Evolutionary conservation across 179 eudicot genomes (phyloP), one percentile per base, ranked within the genome.

Genomic region (Amaranthus tricolor): DNA sequence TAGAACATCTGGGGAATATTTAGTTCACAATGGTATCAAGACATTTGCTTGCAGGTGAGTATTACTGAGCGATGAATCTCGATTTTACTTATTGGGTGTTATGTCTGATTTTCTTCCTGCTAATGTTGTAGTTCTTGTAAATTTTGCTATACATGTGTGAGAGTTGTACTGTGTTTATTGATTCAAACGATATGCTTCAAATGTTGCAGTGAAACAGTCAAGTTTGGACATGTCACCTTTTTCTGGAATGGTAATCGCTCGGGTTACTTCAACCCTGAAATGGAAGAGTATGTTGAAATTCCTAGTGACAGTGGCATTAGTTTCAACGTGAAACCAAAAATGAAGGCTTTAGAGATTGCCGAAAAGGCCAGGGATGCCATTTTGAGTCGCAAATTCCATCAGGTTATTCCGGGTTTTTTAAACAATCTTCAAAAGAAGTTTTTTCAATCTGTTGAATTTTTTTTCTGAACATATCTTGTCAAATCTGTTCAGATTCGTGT

Each of bases 231-330:
- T 66, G 98, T 93, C 24, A 93, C 98, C 59, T 91, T 93, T 79
- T 93, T 93, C 85, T 93, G 98, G 98, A 93, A 93, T 52, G 98
- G 98, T 50, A 93, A 91, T 66, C 95, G 97, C 16, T 93, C 97
- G 31, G 98, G 97, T 66, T 91, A 79, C 80, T 93, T 93, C 69
- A 85, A 93, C 71, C 31, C 85, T 43, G 85, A 88, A 9, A 77
- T 89, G 97, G 98, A 93, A 79, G 97, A 93, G 71, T 93, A 93
- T 77, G 98, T 93, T 55, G 98, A 93, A 76, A 84, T 93, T 77
- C 95, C 95, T 43, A 93, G 98, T 83, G 98, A 93, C 54, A 75
- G 77, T 78, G 98, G 97, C 75, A 91, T 93, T 66, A 84, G 86
- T 56, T 93, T 91, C 72, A 91, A 91, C 75, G 98, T 77, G 49